Conservation (phyloP, 805 yeast genomes). For the Monosporozyma siamensis region DNA sequence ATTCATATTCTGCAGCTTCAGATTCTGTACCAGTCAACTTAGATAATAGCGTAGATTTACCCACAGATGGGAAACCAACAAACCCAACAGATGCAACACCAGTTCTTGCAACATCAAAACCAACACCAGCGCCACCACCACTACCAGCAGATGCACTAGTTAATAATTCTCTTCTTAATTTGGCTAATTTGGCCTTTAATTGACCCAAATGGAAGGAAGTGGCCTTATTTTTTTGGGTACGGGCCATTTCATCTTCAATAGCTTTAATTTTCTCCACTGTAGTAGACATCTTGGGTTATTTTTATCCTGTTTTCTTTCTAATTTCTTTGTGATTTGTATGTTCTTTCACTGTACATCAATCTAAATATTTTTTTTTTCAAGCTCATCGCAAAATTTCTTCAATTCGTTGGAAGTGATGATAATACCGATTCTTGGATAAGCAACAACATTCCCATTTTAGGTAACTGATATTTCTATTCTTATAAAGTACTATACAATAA, state of each 20-base stretch:
- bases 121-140: conserved; percentile 89
- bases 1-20: conserved; percentile 97
- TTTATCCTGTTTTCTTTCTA: too few species aligned
- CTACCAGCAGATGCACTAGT: conserved; percentile 59
- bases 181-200: conserved; percentile 92
- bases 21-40: conserved; percentile 92
- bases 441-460: neutral
- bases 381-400: conserved; percentile 2
- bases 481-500: neutral
- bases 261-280: conserved; percentile 69
- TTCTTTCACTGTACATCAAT: too few species aligned
- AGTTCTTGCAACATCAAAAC: conserved; percentile 97
- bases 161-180: conserved; percentile 83
- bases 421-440: neutral
- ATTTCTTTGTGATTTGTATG: neutral
- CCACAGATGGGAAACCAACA: conserved; percentile 96
- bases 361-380: too few species aligned
- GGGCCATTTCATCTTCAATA: conserved; percentile 96
- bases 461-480: neutral
- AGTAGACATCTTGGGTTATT: conserved; percentile 41
- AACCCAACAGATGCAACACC: conserved; percentile 97
- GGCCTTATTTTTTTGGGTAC: conserved; percentile 95
- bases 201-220: conserved; percentile 97
- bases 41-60: conserved; percentile 72
- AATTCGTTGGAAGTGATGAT: neutral